phyloP scores from a whole-genome alignment of 1,284 basidiomycete genomes.

The Peniophora sp. region DNA sequence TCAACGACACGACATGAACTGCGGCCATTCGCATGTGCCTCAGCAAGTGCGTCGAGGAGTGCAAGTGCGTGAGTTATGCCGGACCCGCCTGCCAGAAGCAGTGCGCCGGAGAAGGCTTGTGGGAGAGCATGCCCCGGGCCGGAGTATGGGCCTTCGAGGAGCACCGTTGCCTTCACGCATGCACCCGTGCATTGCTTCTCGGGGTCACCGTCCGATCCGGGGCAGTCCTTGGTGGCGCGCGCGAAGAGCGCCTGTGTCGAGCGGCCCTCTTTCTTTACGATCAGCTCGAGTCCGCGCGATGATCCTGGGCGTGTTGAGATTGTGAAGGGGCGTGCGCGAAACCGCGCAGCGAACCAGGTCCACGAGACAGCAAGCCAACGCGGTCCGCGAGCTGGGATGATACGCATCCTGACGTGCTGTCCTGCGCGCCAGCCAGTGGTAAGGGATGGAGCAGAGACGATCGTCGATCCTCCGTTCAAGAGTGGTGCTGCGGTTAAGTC shows the following conservation, averaged over 20 bases:
- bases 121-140: neutral
- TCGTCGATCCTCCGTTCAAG: neutral
- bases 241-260: neutral
- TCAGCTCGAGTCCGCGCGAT: neutral
- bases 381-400: neutral
- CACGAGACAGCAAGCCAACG: neutral
- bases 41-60: neutral
- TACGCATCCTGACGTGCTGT: neutral
- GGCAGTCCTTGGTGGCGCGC: neutral
- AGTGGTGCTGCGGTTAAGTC: neutral
- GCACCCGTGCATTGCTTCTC: neutral
- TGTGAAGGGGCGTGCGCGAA: neutral
- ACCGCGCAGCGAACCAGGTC: neutral
- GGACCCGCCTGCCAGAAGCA: neutral
- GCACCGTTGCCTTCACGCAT: neutral
- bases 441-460: neutral
- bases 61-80: constrained; percentile 1
- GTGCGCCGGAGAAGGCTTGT: neutral
- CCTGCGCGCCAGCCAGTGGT: neutral
- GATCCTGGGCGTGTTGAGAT: neutral
- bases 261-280: neutral
- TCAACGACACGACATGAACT: neutral
- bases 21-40: neutral
- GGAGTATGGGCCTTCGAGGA: neutral
- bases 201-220: neutral